Conservation (phyloP, 768 basidiomycete species). For the Psilocybe subaeruginosa region DNA sequence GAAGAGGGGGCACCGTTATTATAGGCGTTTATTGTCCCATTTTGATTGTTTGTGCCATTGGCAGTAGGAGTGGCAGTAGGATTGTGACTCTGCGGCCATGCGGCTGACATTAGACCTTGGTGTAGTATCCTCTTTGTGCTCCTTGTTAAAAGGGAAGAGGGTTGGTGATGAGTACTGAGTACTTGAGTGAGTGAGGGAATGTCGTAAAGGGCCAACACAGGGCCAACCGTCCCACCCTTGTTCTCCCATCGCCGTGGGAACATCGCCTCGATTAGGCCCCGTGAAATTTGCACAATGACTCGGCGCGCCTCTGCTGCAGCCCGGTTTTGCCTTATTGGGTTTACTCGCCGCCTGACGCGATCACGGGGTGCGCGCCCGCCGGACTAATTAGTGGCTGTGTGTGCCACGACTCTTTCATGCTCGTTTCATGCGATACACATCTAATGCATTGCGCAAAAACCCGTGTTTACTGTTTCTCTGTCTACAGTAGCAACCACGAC, state of each 20-base stretch:
- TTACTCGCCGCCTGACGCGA: slow-evolving; percentile 13
- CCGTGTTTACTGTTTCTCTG: neutral
- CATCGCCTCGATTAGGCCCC: slow-evolving; percentile 2
- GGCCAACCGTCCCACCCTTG: neutral
- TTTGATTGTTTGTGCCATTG: no score
- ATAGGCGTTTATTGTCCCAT: no score
- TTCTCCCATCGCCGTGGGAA: slow-evolving; percentile 9
- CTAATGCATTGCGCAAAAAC: neutral
- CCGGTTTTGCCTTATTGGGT: neutral
- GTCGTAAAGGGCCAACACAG: no score
- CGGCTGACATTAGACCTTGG: neutral
- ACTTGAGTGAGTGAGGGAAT: no score
- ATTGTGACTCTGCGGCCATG: neutral
- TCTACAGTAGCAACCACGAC: neutral
- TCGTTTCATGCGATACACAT: no score
- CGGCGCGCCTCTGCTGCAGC: slow-evolving; percentile 11
- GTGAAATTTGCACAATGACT: slow-evolving; percentile 13
- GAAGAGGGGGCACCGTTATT: neutral
- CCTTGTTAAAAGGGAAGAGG: neutral
- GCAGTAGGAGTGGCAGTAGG: no score
- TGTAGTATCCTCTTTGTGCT: no score
- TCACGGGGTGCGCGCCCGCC: slow-evolving; percentile 9
- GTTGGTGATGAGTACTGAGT: neutral
- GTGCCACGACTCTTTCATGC: neutral
- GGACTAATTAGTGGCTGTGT: slow-evolving; percentile 10